Evolutionary conservation across 1,284 basidiomycete species (phyloP), one percentile per base, ranked within the genome.

Genomic region (Sporisorium scitamineum): DNA sequence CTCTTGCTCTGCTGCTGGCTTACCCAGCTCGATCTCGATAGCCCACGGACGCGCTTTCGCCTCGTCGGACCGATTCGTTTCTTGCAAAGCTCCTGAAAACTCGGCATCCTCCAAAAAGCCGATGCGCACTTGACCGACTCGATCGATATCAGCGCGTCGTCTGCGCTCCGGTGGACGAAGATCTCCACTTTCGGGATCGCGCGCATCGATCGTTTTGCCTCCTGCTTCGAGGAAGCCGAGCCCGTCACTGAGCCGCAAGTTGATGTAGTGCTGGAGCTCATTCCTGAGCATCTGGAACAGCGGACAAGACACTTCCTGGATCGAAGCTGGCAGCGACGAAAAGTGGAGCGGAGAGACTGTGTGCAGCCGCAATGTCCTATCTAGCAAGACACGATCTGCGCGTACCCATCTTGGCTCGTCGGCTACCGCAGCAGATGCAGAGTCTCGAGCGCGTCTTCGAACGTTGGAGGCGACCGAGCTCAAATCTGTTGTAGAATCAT

Each of bases 11-110:
- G 67, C 56, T 22, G 67, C 67, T 8, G 72, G 72, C 44, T 70
- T 70, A 14, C 74, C 74, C 16, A 76, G 59, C 51, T 76, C 74
- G 52, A 76, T 69, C 52, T 76, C 69, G 52, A 76, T 76, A 0
- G 52, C 65, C 74, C 74, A 76, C 3, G 70, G 55, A 27, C 58
- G 56, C 27, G 68, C 61, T 37, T 54, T 61, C 7, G 57, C 48
- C 44, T 68, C 69, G 6, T 55, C 66, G 3, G 48, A n/a, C 7
- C n/a, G 20, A 16, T 66, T 70, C 2, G 24, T 7, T 10, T 37
- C 52, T 32, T 72, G 65, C 39, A 76, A 31, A 5, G 65, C 58
- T 18, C 24, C 22, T 1, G 45, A 50, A 42, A 72, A 76, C 16
- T 69, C 70, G 22, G 53, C 26, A 29, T 76, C 74, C 9, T 72